Base-by-base conservation (phyloP, 805 yeast species). In the Metschnikowia peoriensis region DNA sequence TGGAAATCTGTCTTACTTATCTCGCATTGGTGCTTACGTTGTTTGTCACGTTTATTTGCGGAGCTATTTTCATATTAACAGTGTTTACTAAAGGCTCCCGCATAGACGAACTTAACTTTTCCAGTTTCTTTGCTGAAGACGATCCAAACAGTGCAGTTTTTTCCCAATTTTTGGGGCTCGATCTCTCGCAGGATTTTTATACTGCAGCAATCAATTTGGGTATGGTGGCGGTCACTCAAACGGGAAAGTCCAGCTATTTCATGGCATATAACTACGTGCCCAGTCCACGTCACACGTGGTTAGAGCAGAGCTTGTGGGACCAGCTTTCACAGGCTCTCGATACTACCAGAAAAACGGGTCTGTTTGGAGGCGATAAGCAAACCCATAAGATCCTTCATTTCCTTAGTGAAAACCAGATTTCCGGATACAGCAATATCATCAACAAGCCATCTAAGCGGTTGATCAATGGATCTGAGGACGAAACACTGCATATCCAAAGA, bases 21-120 rank as follows among this genome's bases (percentile, higher is more conserved):
- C 65, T 82, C 12, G 96, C 96, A 1, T 92, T 88, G 61, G 64
- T 87, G 16, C 65, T 84, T 38, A 80, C 85, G 0, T 56, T 83
- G 4, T 52, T 62, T 5, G 76, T 86, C 15, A 79, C 84, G 6
- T 12, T 69, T 0, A 60, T 85, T 14, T 86, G 94, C 53, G 61
- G 76, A 0, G 44, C 65, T 0, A 80, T 87, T 5, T 86, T 85
- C 60, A 59, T 71, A 0, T 55, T 84, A 42, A 92, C 96, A 0
- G 75, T 83, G 0, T 44, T 85, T 6, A 76, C 82, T n/a, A 83
- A 84, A 44, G 70, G 85, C 69, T 64, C 71, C 17, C 61, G 63
- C 22, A 44, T 69, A 11, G 61, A 65, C 42, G 74, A 69, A 46
- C 66, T 75, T 49, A 69, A 71, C 49, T 72, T 64, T 61, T 70